Evolutionary conservation across 192 early-diverging fungal species (phyloP), one percentile per base, ranked within the genome.

Genomic region (Coemansia sp.): DNA sequence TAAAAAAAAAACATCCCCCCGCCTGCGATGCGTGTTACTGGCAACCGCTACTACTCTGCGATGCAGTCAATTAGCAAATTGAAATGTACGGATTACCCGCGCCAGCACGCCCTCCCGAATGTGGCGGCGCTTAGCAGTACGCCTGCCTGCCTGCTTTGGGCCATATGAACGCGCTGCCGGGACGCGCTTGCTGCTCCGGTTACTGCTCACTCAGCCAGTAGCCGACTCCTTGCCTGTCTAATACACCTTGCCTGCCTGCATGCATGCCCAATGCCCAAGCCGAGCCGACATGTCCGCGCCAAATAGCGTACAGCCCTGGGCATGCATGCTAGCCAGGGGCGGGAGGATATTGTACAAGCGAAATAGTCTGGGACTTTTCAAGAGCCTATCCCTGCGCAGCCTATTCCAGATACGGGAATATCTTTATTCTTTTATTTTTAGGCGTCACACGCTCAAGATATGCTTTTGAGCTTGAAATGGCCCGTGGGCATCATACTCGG

Each of bases 381-480:
- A 27, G 22, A 54, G 51, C 51, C 22, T 54, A n/a, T 54, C 51
- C 51, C 51, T 54, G 51, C 51, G 20, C 51, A 11, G 22, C 20
- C 51, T 54, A 54, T 54, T 54, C 51, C 51, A 54, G 51, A 54
- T 54, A 54, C 51, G 51, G 51, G 51, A 54, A 54, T 29, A 22
- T n/a, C n/a, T 49, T 49, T 20, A 20, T 20, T 20, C n/a, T 54
- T 24, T 27, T 36, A 36, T 36, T 54, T 54, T 54, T 52, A 54
- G 51, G 51, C 51, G 51, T 54, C 51, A 54, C 51, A 54, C n/a
- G 20, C 20, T 24, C 51, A 20, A 27, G 51, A 22, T 24, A 29
- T 54, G 51, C 51, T 54, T 24, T 54, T 54, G 51, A 27, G 51
- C 51, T 24, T 54, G 20, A 54, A 11, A 54, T 11, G 12, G 6